These are phyloP conservation scores for Scutellaria galericulata DNA, from an alignment of 257 asterid genomes.

Conservation along the genomic window DNA sequence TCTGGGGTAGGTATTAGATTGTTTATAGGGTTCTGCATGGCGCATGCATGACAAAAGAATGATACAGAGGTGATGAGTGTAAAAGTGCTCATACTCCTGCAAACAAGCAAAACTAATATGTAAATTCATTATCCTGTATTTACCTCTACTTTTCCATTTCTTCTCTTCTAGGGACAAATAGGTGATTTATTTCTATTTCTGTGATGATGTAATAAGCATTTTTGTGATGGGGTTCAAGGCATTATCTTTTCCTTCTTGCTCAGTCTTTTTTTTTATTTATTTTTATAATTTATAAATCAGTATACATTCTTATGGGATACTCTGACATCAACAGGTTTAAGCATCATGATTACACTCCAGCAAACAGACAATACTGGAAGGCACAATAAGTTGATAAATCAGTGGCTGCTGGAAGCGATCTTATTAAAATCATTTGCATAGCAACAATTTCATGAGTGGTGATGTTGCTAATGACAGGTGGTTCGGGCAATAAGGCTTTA, in stretches of 20 bases:
- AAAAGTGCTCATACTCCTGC: background rate
- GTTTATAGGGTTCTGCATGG: background rate
- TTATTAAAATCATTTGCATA: background rate
- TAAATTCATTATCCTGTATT: background rate
- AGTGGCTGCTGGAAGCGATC: slow-evolving; percentile 28
- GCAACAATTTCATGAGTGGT: slow-evolving; percentile 4
- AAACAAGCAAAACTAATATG: background rate
- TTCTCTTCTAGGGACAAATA: background rate
- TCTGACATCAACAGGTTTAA: slow-evolving; percentile 35
- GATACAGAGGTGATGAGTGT: background rate
- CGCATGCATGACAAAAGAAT: background rate
- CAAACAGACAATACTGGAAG: slow-evolving; percentile 20
- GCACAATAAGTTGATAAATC: slow-evolving; percentile 3
- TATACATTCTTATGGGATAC: slow-evolving; percentile 15
- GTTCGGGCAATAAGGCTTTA: slow-evolving; percentile 6
- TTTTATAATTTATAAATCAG: background rate
- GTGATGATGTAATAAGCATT: background rate
- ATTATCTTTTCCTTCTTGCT: background rate
- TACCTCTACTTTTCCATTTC: background rate
- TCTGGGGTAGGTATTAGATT: background rate
- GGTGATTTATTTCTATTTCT: background rate
- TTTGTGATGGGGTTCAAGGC: background rate
- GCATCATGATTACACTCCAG: slow-evolving; percentile 19
- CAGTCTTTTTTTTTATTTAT: background rate
- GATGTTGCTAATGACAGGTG: background rate